Evolutionary conservation across 768 basidiomycete genomes (phyloP).

Genomic region (Mycena alexandri): DNA sequence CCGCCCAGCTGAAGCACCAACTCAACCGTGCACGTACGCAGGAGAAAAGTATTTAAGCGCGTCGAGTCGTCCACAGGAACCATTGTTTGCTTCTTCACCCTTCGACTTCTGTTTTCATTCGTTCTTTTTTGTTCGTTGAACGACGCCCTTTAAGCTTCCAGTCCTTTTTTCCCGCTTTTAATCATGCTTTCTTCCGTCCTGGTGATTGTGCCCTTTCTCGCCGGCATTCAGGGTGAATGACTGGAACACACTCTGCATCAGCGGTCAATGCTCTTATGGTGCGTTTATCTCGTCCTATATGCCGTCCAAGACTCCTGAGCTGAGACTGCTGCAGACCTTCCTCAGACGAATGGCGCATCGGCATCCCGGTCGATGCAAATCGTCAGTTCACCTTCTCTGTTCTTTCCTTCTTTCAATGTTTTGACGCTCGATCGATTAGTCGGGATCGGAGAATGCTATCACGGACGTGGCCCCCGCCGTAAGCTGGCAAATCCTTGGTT

Average conservation of each 20-base stretch:
- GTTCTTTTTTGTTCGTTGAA: too few species aligned
- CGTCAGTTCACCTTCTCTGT: background rate
- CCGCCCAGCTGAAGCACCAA: too few species aligned
- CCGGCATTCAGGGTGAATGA: slow-evolving; percentile 25
- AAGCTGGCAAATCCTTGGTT: too few species aligned
- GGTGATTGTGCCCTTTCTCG: slow-evolving; percentile 19
- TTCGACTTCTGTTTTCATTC: too few species aligned
- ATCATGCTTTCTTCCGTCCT: slow-evolving; percentile 12
- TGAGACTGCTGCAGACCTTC: slow-evolving; percentile 8
- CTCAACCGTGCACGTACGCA: too few species aligned
- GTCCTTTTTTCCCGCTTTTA: too few species aligned
- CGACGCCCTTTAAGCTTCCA: too few species aligned
- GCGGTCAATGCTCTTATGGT: slow-evolving; percentile 39
- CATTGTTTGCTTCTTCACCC: too few species aligned
- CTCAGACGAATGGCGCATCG: slow-evolving; percentile 4
- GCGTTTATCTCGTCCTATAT: background rate
- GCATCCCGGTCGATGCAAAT: slow-evolving; percentile 46
- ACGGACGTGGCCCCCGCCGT: too few species aligned
- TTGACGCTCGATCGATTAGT: slow-evolving; percentile 15
- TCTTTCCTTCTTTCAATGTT: background rate
- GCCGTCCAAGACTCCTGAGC: background rate
- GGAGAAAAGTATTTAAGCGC: too few species aligned
- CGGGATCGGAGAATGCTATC: too few species aligned
- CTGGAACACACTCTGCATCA: slow-evolving; percentile 24
- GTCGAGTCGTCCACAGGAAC: too few species aligned